Evolutionary conservation across 208 protist genomes (phyloP).

Genomic region (Wallacemonas sp.): DNA sequence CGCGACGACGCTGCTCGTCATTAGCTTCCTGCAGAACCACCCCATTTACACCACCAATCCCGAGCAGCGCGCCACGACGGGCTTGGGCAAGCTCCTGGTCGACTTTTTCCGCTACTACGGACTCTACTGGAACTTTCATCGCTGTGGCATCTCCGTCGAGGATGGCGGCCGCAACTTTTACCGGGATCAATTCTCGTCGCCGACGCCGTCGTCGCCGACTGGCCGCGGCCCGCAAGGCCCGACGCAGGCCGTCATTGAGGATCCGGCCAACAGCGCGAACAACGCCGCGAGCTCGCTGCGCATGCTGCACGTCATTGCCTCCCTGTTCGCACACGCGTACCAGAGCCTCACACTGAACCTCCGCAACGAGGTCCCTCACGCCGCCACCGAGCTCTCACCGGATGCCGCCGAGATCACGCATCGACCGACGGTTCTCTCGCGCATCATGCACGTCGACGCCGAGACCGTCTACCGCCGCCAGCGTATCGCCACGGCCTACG

Average conservation of each 20-base stretch:
- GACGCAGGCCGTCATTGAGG: conserved; percentile 66
- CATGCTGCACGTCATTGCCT: conserved; percentile 63
- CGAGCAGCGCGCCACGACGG: conserved; percentile 53
- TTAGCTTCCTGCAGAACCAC: conserved; percentile 92
- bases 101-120: conserved; percentile 95
- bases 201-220: conserved; percentile 22
- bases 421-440: conserved; percentile 82
- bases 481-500: conserved; percentile 50
- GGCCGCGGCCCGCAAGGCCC: conserved; percentile 19
- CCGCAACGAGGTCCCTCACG: background rate
- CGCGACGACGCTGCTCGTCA: conserved; percentile 85
- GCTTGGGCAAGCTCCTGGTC: conserved; percentile 90
- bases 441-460: conserved; percentile 79
- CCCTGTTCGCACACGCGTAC: conserved; percentile 77
- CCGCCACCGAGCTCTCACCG: conserved; percentile 32
- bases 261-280: conserved; percentile 71
- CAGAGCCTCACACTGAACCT: conserved; percentile 59
- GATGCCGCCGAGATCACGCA: conserved; percentile 46
- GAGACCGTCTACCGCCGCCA: conserved; percentile 55
- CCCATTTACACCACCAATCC: conserved; percentile 65
- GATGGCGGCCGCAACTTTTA: conserved; percentile 62
- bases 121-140: conserved; percentile 77
- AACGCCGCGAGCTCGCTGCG: conserved; percentile 87
- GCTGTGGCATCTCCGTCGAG: conserved; percentile 74
- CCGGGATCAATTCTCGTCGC: conserved; percentile 29